phyloP scores from a whole-genome alignment of 2,329 filamentous ascomycete genomes.

The Alternaria arbusti region DNA sequence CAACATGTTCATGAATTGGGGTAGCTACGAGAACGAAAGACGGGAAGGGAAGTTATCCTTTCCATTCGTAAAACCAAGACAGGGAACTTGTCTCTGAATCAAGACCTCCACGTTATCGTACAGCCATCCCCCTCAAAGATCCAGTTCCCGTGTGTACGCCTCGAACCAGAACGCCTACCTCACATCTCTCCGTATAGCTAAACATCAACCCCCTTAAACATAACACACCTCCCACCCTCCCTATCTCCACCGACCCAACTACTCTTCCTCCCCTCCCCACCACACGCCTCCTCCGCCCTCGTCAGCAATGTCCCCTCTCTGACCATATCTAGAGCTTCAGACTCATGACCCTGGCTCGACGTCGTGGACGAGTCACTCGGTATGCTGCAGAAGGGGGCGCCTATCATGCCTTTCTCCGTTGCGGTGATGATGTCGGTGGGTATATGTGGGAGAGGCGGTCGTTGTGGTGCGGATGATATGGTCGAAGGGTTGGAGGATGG shows the following conservation, averaged over 20 bases:
- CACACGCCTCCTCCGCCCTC: constrained; percentile 17
- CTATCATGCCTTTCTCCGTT: constrained; percentile 32
- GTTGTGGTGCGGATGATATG: neutral
- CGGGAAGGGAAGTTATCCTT: neutral
- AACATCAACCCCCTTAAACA: constrained; percentile 30
- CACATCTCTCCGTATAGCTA: neutral
- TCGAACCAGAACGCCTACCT: neutral
- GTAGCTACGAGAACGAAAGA: neutral
- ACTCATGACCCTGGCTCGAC: neutral
- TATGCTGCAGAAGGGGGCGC: neutral
- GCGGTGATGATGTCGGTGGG: constrained; percentile 23
- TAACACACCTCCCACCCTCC: constrained; percentile 19
- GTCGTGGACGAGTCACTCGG: neutral
- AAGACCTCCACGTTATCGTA: neutral
- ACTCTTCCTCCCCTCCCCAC: constrained; percentile 7
- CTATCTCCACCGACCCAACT: neutral
- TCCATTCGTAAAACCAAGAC: neutral
- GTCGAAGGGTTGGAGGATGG: neutral
- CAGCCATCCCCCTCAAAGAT: neutral
- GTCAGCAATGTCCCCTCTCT: neutral
- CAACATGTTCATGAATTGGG: neutral
- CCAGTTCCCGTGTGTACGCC: neutral
- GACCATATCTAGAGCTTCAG: neutral
- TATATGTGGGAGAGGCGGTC: neutral
- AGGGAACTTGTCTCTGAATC: neutral